Percentiles rank a stretch among this genome's conserved stretches.
Conservation (phyloP, 1,139 yeast species). For the Candida albicans region DNA sequence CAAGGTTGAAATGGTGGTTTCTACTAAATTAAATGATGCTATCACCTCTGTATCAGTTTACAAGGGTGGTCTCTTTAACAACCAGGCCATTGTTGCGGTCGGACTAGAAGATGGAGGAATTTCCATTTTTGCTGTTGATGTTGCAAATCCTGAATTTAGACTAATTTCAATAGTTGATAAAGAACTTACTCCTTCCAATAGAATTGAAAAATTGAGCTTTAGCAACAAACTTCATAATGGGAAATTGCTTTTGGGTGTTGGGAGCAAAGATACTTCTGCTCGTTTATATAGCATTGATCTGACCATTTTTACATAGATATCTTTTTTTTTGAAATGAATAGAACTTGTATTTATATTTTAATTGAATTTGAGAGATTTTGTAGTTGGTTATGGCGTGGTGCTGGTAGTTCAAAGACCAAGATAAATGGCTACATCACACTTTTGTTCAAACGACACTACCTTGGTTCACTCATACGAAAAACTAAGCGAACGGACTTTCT, state of each 20-base stretch:
- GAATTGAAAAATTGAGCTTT: constrained; percentile 62
- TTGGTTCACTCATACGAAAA: too few relatives aligned
- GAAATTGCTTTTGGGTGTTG: constrained; percentile 52
- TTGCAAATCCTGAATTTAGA: constrained; percentile 26
- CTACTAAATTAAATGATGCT: constrained; percentile 50
- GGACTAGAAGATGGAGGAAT: constrained; percentile 70
- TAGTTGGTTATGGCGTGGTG: too few relatives aligned
- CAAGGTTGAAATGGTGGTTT: constrained; percentile 26
- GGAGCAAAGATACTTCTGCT: constrained; percentile 69
- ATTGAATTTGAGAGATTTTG: too few relatives aligned
- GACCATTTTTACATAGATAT: constrained; percentile 2
- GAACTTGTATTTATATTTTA: too few relatives aligned
- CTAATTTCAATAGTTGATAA: constrained; percentile 32
- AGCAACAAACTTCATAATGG: constrained; percentile 26
- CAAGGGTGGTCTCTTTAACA: constrained; percentile 15
- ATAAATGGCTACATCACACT: too few relatives aligned
- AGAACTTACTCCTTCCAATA: constrained; percentile 56
- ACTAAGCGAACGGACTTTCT: too few relatives aligned
- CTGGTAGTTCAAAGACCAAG: too few relatives aligned
- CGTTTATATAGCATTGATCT: constrained; percentile 46
- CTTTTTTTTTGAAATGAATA: too few relatives aligned
- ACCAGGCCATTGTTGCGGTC: constrained; percentile 47
- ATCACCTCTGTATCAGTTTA: constrained; percentile 73
- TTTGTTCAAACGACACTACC: too few relatives aligned
- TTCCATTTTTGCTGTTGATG: constrained; percentile 25